phyloP scores from a whole-genome alignment of 345 rosid genomes.

The Eucalyptus cloeziana region DNA sequence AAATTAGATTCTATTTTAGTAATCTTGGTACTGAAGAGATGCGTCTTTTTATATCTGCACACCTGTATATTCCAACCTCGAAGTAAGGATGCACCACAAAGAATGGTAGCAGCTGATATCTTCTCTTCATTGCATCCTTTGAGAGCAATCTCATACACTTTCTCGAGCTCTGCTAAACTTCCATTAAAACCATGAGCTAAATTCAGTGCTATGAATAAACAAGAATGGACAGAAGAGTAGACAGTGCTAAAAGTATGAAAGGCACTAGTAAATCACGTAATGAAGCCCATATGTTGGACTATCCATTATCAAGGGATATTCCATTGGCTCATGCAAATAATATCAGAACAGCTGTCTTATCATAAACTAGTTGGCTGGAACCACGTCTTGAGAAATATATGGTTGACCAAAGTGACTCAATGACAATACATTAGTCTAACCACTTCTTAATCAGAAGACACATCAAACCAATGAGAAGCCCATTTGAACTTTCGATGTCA shows the following conservation, averaged over 20 bases:
- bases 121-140: conserved; percentile 81
- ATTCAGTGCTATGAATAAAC: conserved; percentile 43
- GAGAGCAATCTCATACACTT: conserved; percentile 78
- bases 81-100: conserved; percentile 90
- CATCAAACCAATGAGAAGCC: not conserved
- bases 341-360: not conserved
- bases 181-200: conserved; percentile 92
- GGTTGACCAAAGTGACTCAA: not conserved
- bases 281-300: not conserved
- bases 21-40: not conserved
- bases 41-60: not conserved
- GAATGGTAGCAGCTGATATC: conserved; percentile 81
- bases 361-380: not conserved
- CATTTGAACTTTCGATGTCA: not conserved
- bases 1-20: not conserved
- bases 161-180: conserved; percentile 97
- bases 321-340: not conserved
- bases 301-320: not conserved
- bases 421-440: not conserved
- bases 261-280: not conserved
- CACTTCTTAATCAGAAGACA: not conserved
- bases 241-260: conserved; percentile 4
- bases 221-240: conserved; percentile 36
- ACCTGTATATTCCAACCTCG: conserved; percentile 99
- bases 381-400: not conserved